Base-by-base conservation (phyloP, 169 alveolate genomes). In the Fabrea salina region DNA sequence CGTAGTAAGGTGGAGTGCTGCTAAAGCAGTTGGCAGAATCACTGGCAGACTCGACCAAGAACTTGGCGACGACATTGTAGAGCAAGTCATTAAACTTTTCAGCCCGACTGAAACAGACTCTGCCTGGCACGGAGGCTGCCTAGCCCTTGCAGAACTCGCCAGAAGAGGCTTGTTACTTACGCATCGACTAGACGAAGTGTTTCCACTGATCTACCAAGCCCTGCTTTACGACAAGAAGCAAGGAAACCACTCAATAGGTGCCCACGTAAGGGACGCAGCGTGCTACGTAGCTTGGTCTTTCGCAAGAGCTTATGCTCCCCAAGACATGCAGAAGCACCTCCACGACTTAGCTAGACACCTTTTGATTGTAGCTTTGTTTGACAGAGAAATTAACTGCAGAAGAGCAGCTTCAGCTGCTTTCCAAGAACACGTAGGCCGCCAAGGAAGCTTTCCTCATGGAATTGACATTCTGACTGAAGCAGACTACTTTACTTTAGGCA, bases 41-140 rank as follows among this genome's bases (percentile, higher is more conserved):
- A 89, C 95, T 43, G 87, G 88, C 7, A 77, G 97, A 59, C 57
- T 93, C 35, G 82, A 87, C 51, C 75, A 83, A 53, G 87, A 88
- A 30, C 81, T 89, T 82, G 95, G 93, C n/a, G 96, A 92, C 75
- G 91, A 92, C 32, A 85, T 93, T n/a, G 92, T 90, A 25, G 86
- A 82, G 25, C 75, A 85, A 32, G 30, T 90, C 25, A 72, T 87
- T 7, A 88, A 85, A 13, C 66, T 87, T 6, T 90, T 93, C 68
- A 86, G 85, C 33, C 93, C 91, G 49, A 81, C 76, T 56, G 95
- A 93, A 54, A 83, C 85, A 37, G 97, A 89, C 30, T 79, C 83
- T 35, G 89, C 97, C 5, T 93, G 97, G 95, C 95, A 93, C 77
- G 97, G 95, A 1, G 95, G 94, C 3, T 93, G 97, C 71, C 71